Evolutionary conservation across 257 asterid species (phyloP), one percentile per base, ranked within the genome.

Genomic region (Solanum dulcamara): DNA sequence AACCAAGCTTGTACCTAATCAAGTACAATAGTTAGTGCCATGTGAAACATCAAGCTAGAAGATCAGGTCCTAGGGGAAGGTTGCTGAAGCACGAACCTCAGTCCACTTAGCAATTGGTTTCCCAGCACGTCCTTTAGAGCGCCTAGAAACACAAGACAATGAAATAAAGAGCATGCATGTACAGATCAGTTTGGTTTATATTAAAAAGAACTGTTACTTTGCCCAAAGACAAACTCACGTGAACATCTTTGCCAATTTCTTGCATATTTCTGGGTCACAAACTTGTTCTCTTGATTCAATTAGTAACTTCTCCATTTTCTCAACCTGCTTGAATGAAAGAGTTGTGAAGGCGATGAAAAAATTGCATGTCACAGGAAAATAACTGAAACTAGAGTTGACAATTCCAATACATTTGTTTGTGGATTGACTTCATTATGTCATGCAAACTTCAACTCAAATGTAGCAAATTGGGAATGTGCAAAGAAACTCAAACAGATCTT

Each of bases 71-170:
- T 26, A 77, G 62, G 18, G 60, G 53, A 77, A 17, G 62, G 17
- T 30, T 46, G 24, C 46, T 10, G 62, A 77, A 77, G 62, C 50
- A 32, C 84, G 81, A 85, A 96, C 99, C 98, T 96, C 98, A 9
- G 86, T 89, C 97, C 98, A 94, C 91, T 93, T 96, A 74, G 86
- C 92, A 72, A 83, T 86, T 32, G 99, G 96, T 88, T 94, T 93
- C 85, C 98, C 98, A 20, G 96, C 94, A 85, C 99, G 99, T 10
- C 93, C 95, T 81, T 90, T 93, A 17, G 97, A 93, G 33, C 92
- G 92, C 83, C 99, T 96, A 88, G 87, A 88, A 82, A 87, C 83
- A 89, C 26, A 84, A 89, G 60, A 62, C 28, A 30, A 53, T 59
- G 62, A 18, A 77, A 33, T 20, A 74, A 66, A 80, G 81, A 68